Evolutionary conservation across 2,329 filamentous ascomycete species (phyloP).

Genomic region (Xylogone sp.): DNA sequence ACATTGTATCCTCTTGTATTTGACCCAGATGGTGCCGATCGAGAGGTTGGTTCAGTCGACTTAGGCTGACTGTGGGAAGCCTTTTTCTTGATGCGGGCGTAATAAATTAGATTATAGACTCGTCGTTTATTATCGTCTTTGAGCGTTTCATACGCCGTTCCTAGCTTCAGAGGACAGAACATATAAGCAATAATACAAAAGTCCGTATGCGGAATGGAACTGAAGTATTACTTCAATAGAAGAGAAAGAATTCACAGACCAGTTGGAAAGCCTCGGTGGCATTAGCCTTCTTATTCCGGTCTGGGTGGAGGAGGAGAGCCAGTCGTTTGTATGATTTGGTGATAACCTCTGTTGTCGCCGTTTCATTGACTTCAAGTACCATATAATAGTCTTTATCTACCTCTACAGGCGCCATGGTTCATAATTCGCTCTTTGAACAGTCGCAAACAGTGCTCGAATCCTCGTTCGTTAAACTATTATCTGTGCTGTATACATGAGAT

Average conservation of each 20-base stretch:
- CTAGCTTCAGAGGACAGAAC: constrained; percentile 23
- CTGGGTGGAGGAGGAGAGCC: constrained; percentile 32
- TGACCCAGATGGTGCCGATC: not conserved
- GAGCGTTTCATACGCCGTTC: constrained; percentile 32
- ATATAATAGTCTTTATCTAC: constrained; percentile 31
- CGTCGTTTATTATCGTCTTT: constrained; percentile 27
- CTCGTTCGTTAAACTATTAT: too few relatives aligned
- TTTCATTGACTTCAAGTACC: constrained; percentile 27
- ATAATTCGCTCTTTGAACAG: not conserved
- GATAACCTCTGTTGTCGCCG: constrained; percentile 23
- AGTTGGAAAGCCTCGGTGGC: constrained; percentile 32
- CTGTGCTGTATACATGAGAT: too few relatives aligned
- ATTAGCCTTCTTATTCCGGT: constrained; percentile 25
- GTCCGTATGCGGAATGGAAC: too few relatives aligned
- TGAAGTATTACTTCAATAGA: not conserved
- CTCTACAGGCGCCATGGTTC: constrained; percentile 24
- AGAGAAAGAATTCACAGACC: constrained; percentile 20
- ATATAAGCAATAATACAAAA: constrained; percentile 4
- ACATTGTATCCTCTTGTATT: constrained; percentile 6
- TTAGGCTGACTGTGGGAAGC: constrained; percentile 5
- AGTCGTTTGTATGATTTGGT: constrained; percentile 29
- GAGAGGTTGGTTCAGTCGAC: not conserved
- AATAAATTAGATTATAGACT: constrained; percentile 30
- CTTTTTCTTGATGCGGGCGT: constrained; percentile 6
- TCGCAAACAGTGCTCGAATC: too few relatives aligned